A percentile compares a stretch with the other conserved stretches of the same genome.
phyloP scores from a whole-genome alignment of 1,139 yeast species.

The Geotrichum reessii region DNA sequence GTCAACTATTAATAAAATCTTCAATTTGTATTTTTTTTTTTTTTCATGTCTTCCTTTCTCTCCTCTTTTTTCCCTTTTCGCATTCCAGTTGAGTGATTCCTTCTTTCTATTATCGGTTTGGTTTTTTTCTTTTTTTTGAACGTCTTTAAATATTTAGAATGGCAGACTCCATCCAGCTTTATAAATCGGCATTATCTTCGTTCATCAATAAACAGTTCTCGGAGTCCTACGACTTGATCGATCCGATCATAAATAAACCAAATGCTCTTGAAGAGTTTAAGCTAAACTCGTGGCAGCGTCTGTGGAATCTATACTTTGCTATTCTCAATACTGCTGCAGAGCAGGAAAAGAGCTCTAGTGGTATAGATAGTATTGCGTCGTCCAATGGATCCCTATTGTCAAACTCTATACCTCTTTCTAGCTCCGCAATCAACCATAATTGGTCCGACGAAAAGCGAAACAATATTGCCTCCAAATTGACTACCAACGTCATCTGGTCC shows the following conservation, averaged over 20 bases:
- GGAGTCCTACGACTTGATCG: slow-evolving; percentile 11
- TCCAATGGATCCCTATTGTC: background rate
- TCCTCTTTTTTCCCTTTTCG: background rate
- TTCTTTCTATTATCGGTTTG: background rate
- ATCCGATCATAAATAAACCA: slow-evolving; percentile 9
- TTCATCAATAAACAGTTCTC: slow-evolving; percentile 18
- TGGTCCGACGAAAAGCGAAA: slow-evolving; percentile 8
- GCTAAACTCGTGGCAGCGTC: slow-evolving; percentile 2
- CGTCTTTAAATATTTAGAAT: background rate
- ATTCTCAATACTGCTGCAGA: slow-evolving; percentile 15
- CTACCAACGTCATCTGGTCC: slow-evolving; percentile 5
- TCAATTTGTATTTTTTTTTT: background rate
- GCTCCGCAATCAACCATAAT: slow-evolving; percentile 2
- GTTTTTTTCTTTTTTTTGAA: background rate
- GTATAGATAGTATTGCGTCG: background rate
- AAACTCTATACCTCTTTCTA: background rate
- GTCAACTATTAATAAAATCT: background rate
- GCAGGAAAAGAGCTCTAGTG: background rate
- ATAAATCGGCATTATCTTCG: slow-evolving; percentile 14
- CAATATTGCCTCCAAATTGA: slow-evolving; percentile 8
- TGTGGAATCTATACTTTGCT: slow-evolving; percentile 18
- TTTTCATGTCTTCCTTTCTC: background rate
- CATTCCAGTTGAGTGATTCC: no score
- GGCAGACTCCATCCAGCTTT: slow-evolving; percentile 4
- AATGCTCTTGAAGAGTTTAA: background rate